These are phyloP conservation scores for Eucalyptus cloeziana DNA, from an alignment of 345 rosid genomes.

Conservation along the genomic window DNA sequence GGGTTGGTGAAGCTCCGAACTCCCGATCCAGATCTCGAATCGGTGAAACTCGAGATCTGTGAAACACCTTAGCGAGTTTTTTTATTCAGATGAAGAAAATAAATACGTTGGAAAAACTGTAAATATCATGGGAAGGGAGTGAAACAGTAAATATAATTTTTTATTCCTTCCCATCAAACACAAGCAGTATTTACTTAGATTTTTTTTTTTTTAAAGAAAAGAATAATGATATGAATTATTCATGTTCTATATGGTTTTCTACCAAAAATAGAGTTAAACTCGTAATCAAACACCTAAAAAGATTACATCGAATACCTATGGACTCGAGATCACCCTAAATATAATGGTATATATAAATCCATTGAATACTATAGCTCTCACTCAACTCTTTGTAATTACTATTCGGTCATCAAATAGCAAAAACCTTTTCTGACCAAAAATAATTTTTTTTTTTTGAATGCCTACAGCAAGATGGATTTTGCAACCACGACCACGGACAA, in stretches of 20 bases:
- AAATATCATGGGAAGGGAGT: rapidly evolving
- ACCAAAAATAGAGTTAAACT: neutral
- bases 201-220: too few relatives aligned
- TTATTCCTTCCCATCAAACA: neutral
- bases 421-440: too few relatives aligned
- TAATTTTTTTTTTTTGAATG: neutral
- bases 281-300: rapidly evolving
- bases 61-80: neutral
- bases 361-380: rapidly evolving
- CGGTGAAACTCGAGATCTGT: too few relatives aligned
- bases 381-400: neutral
- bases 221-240: too few relatives aligned
- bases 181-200: rapidly evolving
- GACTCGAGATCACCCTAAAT: neutral
- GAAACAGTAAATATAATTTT: too few relatives aligned
- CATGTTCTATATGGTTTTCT: neutral
- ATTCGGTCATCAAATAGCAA: neutral
- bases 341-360: rapidly evolving
- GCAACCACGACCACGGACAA: rapidly evolving
- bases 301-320: rapidly evolving
- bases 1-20: rapidly evolving
- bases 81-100: neutral
- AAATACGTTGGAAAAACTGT: too few relatives aligned
- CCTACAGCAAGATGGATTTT: neutral
- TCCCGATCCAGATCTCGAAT: too few relatives aligned